Base-by-base conservation (phyloP, 345 rosid species). In the Gossypium stocksii region DNA sequence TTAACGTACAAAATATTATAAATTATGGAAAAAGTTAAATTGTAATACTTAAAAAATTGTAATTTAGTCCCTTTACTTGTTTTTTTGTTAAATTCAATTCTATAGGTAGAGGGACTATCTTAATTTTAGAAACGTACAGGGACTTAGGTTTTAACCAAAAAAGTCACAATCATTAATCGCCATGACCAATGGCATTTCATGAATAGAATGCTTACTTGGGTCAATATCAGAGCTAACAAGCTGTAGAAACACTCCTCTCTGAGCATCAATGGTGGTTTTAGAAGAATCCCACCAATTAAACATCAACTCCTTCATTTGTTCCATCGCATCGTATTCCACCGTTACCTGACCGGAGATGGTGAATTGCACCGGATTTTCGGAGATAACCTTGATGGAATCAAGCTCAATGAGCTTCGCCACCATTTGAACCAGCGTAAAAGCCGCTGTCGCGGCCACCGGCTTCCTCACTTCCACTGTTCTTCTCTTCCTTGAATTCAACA, bases 201-300 rank as follows among this genome's bases (percentile, higher is more conserved):
- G 41, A 60, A 60, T 25, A 46, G 41, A 1, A 14, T 60, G 41
- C 19, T 60, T 60, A 95, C 99, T 95, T 54, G 97, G 92, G 81
- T 93, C 96, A 80, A 89, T 46, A 63, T 91, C 86, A 3, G 84
- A 86, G 85, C 97, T 90, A 68, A 93, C 76, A 70, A 95, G 94
- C 87, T 93, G 88, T 83, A 95, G 83, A 29, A 86, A 89, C 51
- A 95, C 92, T 74, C 89, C 93, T 76, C 87, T 79, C 20, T 93
- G 92, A 75, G 89, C 82, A 77, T 70, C 84, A 57, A 88, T 97
- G 60, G 89, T 77, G 38, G 38, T 16, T 10, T 25, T 59, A 14
- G 87, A 58, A 70, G 64, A 60, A 60, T 60, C 64, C 64, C 64
- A 60, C 64, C 64, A 60, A 5, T 27, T 16, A 27, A 60, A 87